A percentile compares a stretch with the other conserved stretches of the same genome.
Conservation (phyloP, 202 grass and related monocot species). For the Sporobolus alterniflorus region DNA sequence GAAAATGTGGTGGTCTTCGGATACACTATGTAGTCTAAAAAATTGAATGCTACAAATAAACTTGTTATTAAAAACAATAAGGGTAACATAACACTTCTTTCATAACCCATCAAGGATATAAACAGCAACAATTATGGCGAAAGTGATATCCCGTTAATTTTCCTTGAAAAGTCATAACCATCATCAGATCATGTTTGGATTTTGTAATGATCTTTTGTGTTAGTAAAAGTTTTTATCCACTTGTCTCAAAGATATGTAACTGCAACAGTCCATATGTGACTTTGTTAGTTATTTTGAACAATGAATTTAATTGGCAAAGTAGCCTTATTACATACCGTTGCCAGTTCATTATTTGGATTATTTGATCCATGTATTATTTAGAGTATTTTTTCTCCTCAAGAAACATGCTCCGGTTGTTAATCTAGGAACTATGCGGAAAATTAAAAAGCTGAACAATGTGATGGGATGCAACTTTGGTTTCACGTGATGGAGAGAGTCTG, state of each 20-base stretch:
- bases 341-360: too few relatives aligned
- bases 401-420: not conserved
- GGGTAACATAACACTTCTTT: not conserved
- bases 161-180: not conserved
- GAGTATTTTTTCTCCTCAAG: not conserved
- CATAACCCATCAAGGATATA: not conserved
- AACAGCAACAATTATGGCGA: not conserved
- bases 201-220: not conserved
- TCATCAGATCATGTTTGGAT: not conserved
- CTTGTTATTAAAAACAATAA: not conserved
- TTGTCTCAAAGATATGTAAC: not conserved
- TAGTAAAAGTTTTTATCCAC: not conserved
- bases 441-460: not conserved
- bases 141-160: not conserved
- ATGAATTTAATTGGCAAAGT: not conserved
- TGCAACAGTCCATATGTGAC: not conserved
- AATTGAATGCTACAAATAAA: not conserved
- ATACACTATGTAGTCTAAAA: not conserved
- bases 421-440: not conserved
- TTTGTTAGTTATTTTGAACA: not conserved
- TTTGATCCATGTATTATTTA: not conserved
- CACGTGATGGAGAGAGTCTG: not conserved
- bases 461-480: slow-evolving; percentile 14
- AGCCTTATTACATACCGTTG: too few relatives aligned
- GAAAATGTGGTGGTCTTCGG: not conserved